Conservation (phyloP, 306 rosid species). For the Cucumis melo region DNA sequence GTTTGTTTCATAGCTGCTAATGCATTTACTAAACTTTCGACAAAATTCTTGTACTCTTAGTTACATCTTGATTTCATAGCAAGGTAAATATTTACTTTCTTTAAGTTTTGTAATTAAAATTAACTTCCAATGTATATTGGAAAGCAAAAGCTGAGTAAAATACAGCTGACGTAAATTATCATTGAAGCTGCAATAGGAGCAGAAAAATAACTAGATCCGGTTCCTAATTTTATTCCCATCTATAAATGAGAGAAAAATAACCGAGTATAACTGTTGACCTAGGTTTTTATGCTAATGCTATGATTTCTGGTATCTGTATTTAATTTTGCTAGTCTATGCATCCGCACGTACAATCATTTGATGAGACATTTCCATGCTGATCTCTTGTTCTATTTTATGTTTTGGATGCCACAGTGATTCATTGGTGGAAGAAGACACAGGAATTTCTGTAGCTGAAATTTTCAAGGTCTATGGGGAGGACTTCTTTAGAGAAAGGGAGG, state of each 20-base stretch:
- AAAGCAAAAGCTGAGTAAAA: not conserved
- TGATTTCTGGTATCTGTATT: not conserved
- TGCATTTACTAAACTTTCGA: not conserved
- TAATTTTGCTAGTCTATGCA: not conserved
- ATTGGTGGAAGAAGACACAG: conserved; percentile 64
- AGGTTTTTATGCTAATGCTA: not conserved
- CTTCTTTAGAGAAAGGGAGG: conserved; percentile 86
- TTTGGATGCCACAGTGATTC: conserved; percentile 50
- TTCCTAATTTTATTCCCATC: not conserved
- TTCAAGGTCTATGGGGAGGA: conserved; percentile 71
- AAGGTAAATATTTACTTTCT: not conserved
- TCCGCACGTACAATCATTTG: not conserved
- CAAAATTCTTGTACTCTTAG: not conserved
- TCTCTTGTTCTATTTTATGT: not conserved
- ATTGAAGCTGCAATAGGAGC: not conserved
- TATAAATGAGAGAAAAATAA: not conserved
- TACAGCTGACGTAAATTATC: not conserved
- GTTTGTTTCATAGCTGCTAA: conserved; percentile 29
- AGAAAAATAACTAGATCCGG: not conserved
- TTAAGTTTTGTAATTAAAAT: not conserved
- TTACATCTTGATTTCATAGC: not conserved
- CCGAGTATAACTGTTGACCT: not conserved
- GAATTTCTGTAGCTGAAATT: conserved; percentile 69
- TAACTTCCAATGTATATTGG: not conserved
- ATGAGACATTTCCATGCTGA: not conserved